Evolutionary conservation across 2,329 filamentous ascomycete genomes (phyloP).

Genomic region (Phialophora verrucosa): DNA sequence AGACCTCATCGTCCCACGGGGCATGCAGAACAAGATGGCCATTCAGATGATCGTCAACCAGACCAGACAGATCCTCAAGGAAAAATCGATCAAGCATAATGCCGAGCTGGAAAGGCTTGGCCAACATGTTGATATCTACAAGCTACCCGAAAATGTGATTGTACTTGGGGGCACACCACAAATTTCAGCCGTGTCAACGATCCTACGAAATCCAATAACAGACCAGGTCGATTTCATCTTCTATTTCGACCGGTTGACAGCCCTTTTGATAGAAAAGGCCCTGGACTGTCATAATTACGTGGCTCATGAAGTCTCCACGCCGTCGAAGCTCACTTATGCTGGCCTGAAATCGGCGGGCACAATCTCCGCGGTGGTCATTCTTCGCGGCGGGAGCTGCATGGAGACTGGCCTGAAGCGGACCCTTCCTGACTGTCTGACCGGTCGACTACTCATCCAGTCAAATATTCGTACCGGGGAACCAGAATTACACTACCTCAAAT

Average conservation of each 20-base stretch:
- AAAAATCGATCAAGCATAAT: conserved; percentile 84
- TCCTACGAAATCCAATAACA: conserved; percentile 80
- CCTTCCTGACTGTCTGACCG: conserved; percentile 89
- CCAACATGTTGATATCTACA: conserved; percentile 70
- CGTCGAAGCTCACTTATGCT: conserved; percentile 70
- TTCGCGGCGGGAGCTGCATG: conserved; percentile 86
- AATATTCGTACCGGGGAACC: conserved; percentile 85
- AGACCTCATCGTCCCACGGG: conserved; percentile 93
- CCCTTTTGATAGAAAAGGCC: conserved; percentile 81
- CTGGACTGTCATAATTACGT: conserved; percentile 77
- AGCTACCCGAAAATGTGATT: conserved; percentile 75
- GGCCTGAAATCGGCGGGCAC: conserved; percentile 74
- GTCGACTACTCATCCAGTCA: conserved; percentile 88
- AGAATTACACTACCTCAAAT: conserved; percentile 85
- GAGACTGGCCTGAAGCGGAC: conserved; percentile 87
- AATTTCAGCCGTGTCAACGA: conserved; percentile 84
- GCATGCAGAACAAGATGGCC: conserved; percentile 91
- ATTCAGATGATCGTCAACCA: conserved; percentile 93
- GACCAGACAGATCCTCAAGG: conserved; percentile 81
- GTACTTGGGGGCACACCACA: conserved; percentile 79
- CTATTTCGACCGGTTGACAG: conserved; percentile 89
- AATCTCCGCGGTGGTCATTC: conserved; percentile 82
- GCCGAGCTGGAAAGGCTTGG: conserved; percentile 78
- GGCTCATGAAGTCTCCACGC: conserved; percentile 69
- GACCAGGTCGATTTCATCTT: conserved; percentile 91